A percentile compares a stretch with the other conserved stretches of the same genome.
Conservation (phyloP, 495 filamentous ascomycete species). For the Rostrohypoxylon terebratum region DNA sequence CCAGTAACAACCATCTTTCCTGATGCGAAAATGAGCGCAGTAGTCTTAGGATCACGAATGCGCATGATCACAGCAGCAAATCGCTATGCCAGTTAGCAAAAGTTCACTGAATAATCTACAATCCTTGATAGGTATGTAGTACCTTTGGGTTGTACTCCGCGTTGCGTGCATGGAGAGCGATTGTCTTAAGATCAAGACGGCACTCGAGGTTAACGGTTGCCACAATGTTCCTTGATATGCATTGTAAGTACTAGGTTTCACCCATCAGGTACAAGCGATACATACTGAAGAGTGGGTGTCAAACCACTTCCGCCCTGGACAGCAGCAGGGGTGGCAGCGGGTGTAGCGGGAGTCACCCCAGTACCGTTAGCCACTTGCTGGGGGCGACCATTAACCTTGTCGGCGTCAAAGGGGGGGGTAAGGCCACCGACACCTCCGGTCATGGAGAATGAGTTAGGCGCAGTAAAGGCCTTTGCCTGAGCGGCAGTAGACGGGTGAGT, state of each 20-base stretch:
- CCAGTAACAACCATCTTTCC: slow-evolving; percentile 99
- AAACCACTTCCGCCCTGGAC: slow-evolving; percentile 85
- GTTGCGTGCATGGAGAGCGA: slow-evolving; percentile 97
- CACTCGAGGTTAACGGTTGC: slow-evolving; percentile 99
- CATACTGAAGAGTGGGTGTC: slow-evolving; percentile 98
- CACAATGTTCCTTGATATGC: slow-evolving; percentile 92
- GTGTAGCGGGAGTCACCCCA: slow-evolving; percentile 94
- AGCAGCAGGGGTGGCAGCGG: slow-evolving; percentile 91
- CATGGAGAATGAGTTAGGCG: slow-evolving; percentile 88
- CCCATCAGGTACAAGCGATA: slow-evolving; percentile 60
- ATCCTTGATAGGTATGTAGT: slow-evolving; percentile 55
- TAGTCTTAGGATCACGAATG: slow-evolving; percentile 99
- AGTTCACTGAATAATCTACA: slow-evolving; percentile 50
- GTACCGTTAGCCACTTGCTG: slow-evolving; percentile 72
- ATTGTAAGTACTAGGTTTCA: slow-evolving; percentile 68
- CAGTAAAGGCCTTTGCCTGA: slow-evolving; percentile 92
- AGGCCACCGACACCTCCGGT: slow-evolving; percentile 84
- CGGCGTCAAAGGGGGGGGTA: slow-evolving; percentile 73
- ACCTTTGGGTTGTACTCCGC: slow-evolving; percentile 99
- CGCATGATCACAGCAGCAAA: slow-evolving; percentile 99
- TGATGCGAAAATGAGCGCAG: slow-evolving; percentile 95
- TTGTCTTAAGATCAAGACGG: slow-evolving; percentile 98
- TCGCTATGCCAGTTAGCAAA: slow-evolving; percentile 75
- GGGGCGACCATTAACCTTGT: slow-evolving; percentile 60
- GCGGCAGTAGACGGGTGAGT: slow-evolving; percentile 88